Evolutionary conservation across 2,329 filamentous ascomycete species (phyloP), one percentile per base, ranked within the genome.

Genomic region (Aspergillus sp.): DNA sequence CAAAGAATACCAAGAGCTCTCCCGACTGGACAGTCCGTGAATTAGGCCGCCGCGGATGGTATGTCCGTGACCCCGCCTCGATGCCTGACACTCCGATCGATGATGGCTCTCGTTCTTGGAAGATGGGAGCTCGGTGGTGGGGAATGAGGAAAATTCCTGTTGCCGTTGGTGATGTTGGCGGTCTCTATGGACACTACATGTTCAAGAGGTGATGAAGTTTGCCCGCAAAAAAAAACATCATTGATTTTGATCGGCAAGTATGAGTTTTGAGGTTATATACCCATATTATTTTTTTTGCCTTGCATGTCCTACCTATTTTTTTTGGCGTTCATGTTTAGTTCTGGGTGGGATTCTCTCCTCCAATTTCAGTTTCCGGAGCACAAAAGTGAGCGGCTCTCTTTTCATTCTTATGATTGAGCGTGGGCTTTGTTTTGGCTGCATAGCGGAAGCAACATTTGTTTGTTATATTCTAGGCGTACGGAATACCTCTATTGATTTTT

Each of bases 61-160:
- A 74, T 77, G 87, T 79, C 32, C 73, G 79, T 11, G 75, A 78
- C 53, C 76, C 75, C 4, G 62, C 67, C 4, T 72, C 61, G 65
- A 78, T 69, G 60, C 65, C 66, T 47, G 62, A 63, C 49, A 63
- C 64, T 54, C 59, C 57, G 30, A 50, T 65, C 1, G 85, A 89
- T 68, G 83, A 87, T 64, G 85, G 85, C 2, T 73, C 78, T 47
- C 79, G 87, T 32, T 76, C 78, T 66, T 95, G 90, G 90, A 95
- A 95, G 79, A 89, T 91, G 88, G 90, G 90, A 32, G 90, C 90
- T 48, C 84, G 85, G 65, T 90, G 86, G 77, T 93, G 90, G 90
- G 90, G 90, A 38, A 92, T 92, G 86, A 83, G 89, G 61, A 95
- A 85, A 71, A 74, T 84, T 24, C 82, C 83, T 2, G 79, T 85